Percentiles rank a stretch among this genome's conserved stretches.
phyloP scores from a whole-genome alignment of 768 basidiomycete genomes.

The Galerina marginata region DNA sequence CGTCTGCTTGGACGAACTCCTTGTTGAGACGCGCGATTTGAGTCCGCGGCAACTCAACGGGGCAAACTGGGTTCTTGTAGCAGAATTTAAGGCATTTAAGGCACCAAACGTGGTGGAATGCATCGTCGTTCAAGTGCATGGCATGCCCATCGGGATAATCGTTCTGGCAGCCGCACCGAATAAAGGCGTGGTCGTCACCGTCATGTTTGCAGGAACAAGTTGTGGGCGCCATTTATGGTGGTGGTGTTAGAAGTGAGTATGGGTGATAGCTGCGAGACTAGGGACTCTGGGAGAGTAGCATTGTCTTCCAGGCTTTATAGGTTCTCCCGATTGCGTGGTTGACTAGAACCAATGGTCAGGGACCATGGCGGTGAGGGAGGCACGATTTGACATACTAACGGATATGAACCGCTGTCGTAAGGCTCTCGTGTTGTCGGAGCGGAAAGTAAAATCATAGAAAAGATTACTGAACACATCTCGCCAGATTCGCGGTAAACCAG shows the following conservation, averaged over 20 bases:
- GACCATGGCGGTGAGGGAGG: constrained; percentile 16
- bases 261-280: not conserved
- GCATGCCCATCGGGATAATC: constrained; percentile 27
- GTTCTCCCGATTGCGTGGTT: constrained; percentile 1
- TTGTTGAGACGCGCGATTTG: constrained; percentile 12
- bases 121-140: constrained; percentile 29
- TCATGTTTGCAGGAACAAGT: constrained; percentile 29
- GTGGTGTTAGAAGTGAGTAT: not conserved
- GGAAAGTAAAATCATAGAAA: constrained; percentile 15
- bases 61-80: constrained; percentile 26
- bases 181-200: constrained; percentile 22
- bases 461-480: constrained; percentile 20
- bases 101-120: constrained; percentile 37
- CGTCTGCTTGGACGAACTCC: constrained; percentile 3
- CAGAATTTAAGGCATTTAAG: constrained; percentile 32
- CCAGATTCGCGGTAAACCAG: constrained; percentile 14
- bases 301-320: constrained; percentile 8
- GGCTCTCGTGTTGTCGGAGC: constrained; percentile 17
- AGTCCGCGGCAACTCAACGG: constrained; percentile 17
- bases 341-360: constrained; percentile 5
- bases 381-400: constrained; percentile 21
- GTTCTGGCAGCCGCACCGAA: constrained; percentile 35
- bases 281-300: not conserved
- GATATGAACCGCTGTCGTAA: constrained; percentile 31
- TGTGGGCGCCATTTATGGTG: constrained; percentile 7